Evolutionary conservation across 768 basidiomycete species (phyloP).

Genomic region (Boletus reticulatus): DNA sequence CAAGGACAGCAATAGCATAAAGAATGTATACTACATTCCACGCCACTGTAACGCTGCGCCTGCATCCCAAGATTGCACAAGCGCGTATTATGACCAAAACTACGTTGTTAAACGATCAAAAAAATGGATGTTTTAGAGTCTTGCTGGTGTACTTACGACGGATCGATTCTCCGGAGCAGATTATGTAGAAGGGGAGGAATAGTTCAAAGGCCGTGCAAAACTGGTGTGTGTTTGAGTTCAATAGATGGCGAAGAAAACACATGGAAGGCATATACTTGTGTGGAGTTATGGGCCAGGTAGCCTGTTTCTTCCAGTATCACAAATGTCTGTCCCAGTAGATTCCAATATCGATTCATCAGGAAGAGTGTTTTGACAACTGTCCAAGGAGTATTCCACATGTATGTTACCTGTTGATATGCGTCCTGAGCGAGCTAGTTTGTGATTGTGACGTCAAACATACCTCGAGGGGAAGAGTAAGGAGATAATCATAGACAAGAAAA

Average conservation of each 20-base stretch:
- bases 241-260: background rate
- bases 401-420: conserved; percentile 7
- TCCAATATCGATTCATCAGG: conserved; percentile 16
- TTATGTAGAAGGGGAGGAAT: background rate
- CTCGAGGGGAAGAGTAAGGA: conserved; percentile 28
- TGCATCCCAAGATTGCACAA: conserved; percentile 23
- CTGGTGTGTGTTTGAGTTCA: conserved; percentile 1
- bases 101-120: background rate
- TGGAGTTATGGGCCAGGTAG: conserved; percentile 12
- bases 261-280: conserved; percentile 4
- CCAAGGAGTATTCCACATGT: conserved; percentile 19
- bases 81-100: conserved; percentile 25
- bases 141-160: conserved; percentile 15
- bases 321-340: conserved; percentile 18
- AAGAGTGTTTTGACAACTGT: conserved; percentile 11
- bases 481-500: conserved; percentile 26
- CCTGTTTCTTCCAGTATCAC: conserved; percentile 23
- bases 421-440: background rate
- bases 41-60: background rate
- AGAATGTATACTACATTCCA: conserved; percentile 8
- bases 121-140: background rate
- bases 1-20: conserved; percentile 2
- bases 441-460: conserved; percentile 4
- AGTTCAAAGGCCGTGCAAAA: conserved; percentile 12
- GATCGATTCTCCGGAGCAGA: conserved; percentile 20